Evolutionary conservation across 805 yeast genomes (phyloP).

Genomic region (Clavispora fructus): DNA sequence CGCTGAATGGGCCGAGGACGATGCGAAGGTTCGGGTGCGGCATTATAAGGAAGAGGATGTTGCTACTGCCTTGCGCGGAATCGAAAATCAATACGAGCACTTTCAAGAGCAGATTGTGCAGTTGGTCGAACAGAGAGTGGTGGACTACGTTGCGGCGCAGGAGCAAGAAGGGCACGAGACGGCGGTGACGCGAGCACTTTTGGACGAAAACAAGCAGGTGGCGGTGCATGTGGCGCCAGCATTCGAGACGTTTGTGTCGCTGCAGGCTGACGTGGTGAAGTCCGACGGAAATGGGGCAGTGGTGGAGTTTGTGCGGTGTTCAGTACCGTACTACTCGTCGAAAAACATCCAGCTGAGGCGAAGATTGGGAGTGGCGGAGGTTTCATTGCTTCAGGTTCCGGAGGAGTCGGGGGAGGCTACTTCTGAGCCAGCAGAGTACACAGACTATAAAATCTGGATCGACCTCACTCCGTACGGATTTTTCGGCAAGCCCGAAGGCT

Average conservation of each 20-base stretch:
- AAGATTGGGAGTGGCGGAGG: constrained; percentile 29
- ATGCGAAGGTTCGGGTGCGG: constrained; percentile 14
- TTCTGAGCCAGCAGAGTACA: background rate
- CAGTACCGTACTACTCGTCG: constrained; percentile 26
- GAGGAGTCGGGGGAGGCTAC: background rate
- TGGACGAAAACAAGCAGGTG: constrained; percentile 32
- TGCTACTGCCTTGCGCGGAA: constrained; percentile 26
- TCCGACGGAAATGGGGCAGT: constrained; percentile 1
- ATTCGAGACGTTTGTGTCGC: constrained; percentile 14
- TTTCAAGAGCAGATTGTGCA: constrained; percentile 26
- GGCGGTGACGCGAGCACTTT: constrained; percentile 2
- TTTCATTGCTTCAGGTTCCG: constrained; percentile 23
- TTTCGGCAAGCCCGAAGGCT: background rate
- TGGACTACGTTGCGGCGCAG: constrained; percentile 20
- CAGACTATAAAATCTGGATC: constrained; percentile 15
- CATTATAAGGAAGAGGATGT: constrained; percentile 30
- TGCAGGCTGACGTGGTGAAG: constrained; percentile 15
- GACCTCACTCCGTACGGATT: constrained; percentile 15
- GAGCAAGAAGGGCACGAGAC: constrained; percentile 4
- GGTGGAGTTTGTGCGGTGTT: constrained; percentile 26
- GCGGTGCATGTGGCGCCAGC: constrained; percentile 15
- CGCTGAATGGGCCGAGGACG: constrained; percentile 1
- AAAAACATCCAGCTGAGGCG: constrained; percentile 15
- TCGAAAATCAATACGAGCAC: constrained; percentile 34
- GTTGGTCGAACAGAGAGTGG: constrained; percentile 20